phyloP scores from a whole-genome alignment of 495 filamentous ascomycete species.

The Neurospora sp. region DNA sequence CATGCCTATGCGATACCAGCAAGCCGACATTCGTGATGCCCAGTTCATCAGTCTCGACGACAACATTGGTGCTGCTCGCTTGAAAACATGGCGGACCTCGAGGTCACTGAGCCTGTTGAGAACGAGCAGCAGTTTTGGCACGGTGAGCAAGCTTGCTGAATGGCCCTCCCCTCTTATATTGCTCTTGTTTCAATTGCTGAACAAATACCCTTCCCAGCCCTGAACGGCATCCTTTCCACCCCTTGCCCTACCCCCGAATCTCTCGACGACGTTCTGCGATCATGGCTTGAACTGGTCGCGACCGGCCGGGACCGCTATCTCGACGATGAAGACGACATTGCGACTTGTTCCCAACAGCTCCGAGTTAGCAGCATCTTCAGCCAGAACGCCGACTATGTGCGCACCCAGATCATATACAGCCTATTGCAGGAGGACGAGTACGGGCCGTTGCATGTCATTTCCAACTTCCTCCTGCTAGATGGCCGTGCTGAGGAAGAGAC shows the following conservation, averaged over 20 bases:
- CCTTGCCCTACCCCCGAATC: slow-evolving; percentile 61
- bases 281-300: slow-evolving; percentile 71
- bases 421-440: slow-evolving; percentile 84
- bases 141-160: slow-evolving; percentile 44
- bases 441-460: slow-evolving; percentile 66
- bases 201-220: slow-evolving; percentile 41
- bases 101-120: slow-evolving; percentile 60
- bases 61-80: slow-evolving; percentile 10
- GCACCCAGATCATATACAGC: slow-evolving; percentile 85
- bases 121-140: slow-evolving; percentile 90
- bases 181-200: slow-evolving; percentile 3
- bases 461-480: slow-evolving; percentile 84
- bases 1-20: not conserved
- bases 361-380: slow-evolving; percentile 65
- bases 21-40: slow-evolving; percentile 18
- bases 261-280: slow-evolving; percentile 80
- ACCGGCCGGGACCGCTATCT: slow-evolving; percentile 75
- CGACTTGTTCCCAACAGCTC: slow-evolving; percentile 73
- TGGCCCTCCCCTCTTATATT: not conserved
- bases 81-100: slow-evolving; percentile 48
- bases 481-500: slow-evolving; percentile 67
- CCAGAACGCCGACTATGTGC: slow-evolving; percentile 73
- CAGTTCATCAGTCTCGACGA: not conserved
- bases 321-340: slow-evolving; percentile 73
- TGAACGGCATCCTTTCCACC: slow-evolving; percentile 67